Percentiles rank a stretch among this genome's conserved stretches.
Evolutionary conservation across 495 filamentous ascomycete species (phyloP).

Genomic region (Copromyces sp.): DNA sequence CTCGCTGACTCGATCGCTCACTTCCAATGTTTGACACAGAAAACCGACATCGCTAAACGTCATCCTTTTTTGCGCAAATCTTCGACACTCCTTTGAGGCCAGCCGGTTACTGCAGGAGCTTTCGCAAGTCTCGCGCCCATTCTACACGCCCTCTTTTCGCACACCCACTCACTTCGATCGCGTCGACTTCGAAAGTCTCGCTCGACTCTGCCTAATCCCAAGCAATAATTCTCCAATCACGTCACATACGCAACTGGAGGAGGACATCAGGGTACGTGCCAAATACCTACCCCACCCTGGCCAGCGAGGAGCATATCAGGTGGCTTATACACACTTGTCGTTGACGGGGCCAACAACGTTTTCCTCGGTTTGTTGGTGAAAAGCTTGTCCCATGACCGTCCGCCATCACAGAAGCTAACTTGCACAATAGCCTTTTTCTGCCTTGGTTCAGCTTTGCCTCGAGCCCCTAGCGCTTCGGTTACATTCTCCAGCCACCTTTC

Average conservation of each 20-base stretch:
- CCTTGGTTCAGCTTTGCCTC: slow-evolving; percentile 27
- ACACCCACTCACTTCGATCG: slow-evolving; percentile 28
- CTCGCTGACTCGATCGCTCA: slow-evolving; percentile 18
- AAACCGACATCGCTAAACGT: slow-evolving; percentile 14
- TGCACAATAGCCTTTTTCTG: slow-evolving; percentile 14
- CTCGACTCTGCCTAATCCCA: slow-evolving; percentile 14
- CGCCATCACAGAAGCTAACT: slow-evolving; percentile 19
- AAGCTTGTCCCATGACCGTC: slow-evolving; percentile 11
- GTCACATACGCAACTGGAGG: neutral
- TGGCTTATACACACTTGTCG: neutral
- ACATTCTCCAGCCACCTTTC: slow-evolving; percentile 3
- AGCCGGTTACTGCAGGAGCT: slow-evolving; percentile 86
- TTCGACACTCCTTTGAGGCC: slow-evolving; percentile 71
- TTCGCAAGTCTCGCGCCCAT: slow-evolving; percentile 29
- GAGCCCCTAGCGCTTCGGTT: neutral
- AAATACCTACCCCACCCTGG: neutral
- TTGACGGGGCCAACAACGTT: neutral
- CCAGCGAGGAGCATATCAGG: neutral
- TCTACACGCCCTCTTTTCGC: slow-evolving; percentile 11
- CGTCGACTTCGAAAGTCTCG: slow-evolving; percentile 26
- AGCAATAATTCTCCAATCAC: slow-evolving; percentile 1
- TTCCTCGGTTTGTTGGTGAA: neutral
- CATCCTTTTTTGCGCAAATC: slow-evolving; percentile 26
- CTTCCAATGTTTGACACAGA: slow-evolving; percentile 11
- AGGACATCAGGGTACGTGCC: neutral